A percentile compares a stretch with the other conserved stretches of the same genome.
phyloP scores from a whole-genome alignment of 106 monocot genomes.

The Iris macrosiphon region DNA sequence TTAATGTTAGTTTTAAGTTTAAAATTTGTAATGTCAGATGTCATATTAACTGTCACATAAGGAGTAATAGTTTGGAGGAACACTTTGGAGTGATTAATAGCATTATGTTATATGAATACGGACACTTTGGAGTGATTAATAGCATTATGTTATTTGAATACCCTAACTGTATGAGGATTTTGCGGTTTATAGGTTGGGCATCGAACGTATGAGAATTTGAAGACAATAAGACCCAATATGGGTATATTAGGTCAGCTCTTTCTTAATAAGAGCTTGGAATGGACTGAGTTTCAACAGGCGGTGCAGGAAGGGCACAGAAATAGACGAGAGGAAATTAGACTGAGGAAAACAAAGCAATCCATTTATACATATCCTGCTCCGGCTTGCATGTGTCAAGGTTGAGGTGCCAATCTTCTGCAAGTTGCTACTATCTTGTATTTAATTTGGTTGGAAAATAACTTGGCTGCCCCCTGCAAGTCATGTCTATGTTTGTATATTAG shows the following conservation, averaged over 20 bases:
- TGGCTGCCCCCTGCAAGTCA: too few relatives aligned
- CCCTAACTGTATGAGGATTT: neutral
- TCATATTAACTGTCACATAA: too few relatives aligned
- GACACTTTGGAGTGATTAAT: neutral
- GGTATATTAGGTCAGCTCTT: conserved; percentile 64
- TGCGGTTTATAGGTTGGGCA: conserved; percentile 45
- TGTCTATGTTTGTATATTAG: too few relatives aligned
- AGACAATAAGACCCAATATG: conserved; percentile 82
- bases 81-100: too few relatives aligned
- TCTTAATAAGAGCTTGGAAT: conserved; percentile 70
- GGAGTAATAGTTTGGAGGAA: too few relatives aligned
- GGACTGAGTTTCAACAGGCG: neutral
- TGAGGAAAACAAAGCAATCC: conserved; percentile 64
- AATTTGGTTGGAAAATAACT: too few relatives aligned
- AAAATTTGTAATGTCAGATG: too few relatives aligned
- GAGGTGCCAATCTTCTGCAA: neutral
- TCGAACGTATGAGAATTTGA: conserved; percentile 71
- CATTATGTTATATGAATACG: too few relatives aligned
- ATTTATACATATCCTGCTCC: conserved; percentile 80
- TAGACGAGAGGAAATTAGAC: conserved; percentile 52
- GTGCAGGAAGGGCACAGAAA: conserved; percentile 52
- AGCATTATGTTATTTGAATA: neutral
- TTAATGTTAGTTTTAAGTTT: too few relatives aligned
- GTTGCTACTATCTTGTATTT: neutral
- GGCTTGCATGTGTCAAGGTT: conserved; percentile 78